These are phyloP conservation scores for Angomonas deanei DNA, from an alignment of 208 protist genomes.

Conservation along the genomic window DNA sequence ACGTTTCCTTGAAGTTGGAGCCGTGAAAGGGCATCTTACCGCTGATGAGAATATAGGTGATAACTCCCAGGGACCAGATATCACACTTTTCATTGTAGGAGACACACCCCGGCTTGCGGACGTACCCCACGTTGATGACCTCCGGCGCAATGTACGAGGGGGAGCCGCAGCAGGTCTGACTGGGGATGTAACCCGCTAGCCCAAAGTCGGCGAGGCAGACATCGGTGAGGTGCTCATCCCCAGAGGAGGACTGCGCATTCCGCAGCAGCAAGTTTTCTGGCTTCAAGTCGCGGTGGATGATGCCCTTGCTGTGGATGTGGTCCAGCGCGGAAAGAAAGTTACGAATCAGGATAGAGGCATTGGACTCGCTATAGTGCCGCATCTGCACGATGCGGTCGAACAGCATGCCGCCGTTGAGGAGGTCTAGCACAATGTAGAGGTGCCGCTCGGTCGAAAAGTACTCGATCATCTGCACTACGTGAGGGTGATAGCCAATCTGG, in stretches of 20 bases:
- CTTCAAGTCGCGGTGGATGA: constrained; percentile 99
- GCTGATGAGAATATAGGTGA: constrained; percentile 73
- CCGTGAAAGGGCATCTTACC: constrained; percentile 76
- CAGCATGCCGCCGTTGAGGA: constrained; percentile 97
- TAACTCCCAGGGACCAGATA: constrained; percentile 84
- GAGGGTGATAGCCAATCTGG: constrained; percentile 54
- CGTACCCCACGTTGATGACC: constrained; percentile 69
- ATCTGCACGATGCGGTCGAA: constrained; percentile 96
- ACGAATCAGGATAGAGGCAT: constrained; percentile 94
- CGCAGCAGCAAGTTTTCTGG: constrained; percentile 99
- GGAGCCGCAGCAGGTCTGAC: constrained; percentile 69
- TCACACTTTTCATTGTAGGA: constrained; percentile 76
- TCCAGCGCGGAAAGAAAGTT: constrained; percentile 95
- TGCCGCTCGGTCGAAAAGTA: constrained; percentile 85
- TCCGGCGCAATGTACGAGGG: constrained; percentile 81
- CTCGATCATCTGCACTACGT: constrained; percentile 93
- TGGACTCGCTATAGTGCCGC: constrained; percentile 94
- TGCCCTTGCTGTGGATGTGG: constrained; percentile 94
- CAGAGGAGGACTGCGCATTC: constrained; percentile 59
- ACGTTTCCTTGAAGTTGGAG: constrained; percentile 55
- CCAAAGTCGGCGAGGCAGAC: constrained; percentile 98
- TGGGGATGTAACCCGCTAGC: constrained; percentile 84
- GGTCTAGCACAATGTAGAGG: constrained; percentile 96
- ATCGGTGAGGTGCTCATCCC: constrained; percentile 51
- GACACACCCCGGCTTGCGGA: constrained; percentile 21